These are phyloP conservation scores for Strigomonas culicis DNA, from an alignment of 208 protist genomes.

Conservation along the genomic window DNA sequence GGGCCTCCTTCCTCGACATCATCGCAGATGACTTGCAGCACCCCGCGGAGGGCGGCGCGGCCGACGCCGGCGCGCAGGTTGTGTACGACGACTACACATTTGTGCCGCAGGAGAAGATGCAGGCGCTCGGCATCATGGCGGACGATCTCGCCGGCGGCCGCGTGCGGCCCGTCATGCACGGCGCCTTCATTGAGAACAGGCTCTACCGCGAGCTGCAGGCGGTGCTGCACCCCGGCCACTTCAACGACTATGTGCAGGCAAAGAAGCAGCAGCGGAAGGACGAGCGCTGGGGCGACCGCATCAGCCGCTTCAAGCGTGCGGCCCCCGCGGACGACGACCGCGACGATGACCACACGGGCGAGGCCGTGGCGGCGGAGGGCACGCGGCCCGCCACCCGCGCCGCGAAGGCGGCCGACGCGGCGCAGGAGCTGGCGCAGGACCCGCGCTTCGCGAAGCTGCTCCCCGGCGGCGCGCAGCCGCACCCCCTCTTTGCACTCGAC, in stretches of 20 bases:
- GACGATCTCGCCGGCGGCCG: slow-evolving; percentile 92
- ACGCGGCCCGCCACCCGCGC: background rate
- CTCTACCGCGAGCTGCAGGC: slow-evolving; percentile 85
- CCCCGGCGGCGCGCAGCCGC: slow-evolving; percentile 24
- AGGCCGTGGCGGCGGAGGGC: slow-evolving; percentile 1
- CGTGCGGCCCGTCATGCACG: slow-evolving; percentile 97
- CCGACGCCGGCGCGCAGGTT: background rate
- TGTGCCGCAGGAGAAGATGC: slow-evolving; percentile 94
- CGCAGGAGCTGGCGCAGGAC: slow-evolving; percentile 42
- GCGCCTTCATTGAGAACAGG: slow-evolving; percentile 96
- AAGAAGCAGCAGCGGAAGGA: slow-evolving; percentile 53
- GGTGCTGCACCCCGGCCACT: slow-evolving; percentile 88
- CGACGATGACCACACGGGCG: slow-evolving; percentile 2
- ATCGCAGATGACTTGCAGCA: slow-evolving; percentile 93
- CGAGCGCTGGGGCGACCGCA: slow-evolving; percentile 72
- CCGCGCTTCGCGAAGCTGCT: slow-evolving; percentile 75
- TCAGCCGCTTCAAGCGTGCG: slow-evolving; percentile 75
- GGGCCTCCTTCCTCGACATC: slow-evolving; percentile 97
- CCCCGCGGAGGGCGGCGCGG: background rate
- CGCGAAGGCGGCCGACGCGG: background rate
- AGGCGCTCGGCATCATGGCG: slow-evolving; percentile 66
- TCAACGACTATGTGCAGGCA: slow-evolving; percentile 76
- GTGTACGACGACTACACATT: slow-evolving; percentile 99
- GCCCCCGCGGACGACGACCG: slow-evolving; percentile 15
- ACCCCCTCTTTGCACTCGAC: slow-evolving; percentile 64